Evolutionary conservation across 2,329 filamentous ascomycete species (phyloP).

Genomic region (Venturia effusa): DNA sequence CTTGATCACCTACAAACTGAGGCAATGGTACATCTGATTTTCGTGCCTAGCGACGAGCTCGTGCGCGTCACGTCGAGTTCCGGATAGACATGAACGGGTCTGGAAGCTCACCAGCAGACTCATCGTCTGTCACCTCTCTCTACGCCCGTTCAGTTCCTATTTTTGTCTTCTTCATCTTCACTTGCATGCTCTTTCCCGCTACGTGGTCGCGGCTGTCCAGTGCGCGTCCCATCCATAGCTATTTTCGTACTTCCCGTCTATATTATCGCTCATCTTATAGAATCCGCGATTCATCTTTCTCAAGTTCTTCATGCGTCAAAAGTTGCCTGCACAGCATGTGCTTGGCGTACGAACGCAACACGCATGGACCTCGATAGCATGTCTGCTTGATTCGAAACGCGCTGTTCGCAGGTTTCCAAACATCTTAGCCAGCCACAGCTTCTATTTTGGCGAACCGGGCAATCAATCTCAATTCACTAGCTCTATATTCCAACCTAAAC

Average conservation of each 20-base stretch:
- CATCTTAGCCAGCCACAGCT: neutral
- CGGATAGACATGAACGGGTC: neutral
- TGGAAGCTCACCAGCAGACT: neutral
- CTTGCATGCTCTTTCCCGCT: neutral
- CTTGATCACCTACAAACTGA: neutral
- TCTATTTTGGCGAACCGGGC: neutral
- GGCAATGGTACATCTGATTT: neutral
- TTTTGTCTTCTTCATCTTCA: neutral
- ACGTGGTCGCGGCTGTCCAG: neutral
- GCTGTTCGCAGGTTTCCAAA: conserved; percentile 4
- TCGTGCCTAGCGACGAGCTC: neutral
- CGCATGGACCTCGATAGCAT: neutral
- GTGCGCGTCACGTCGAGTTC: neutral
- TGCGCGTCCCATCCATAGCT: neutral
- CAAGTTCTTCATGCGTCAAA: conserved; percentile 3
- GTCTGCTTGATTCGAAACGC: conserved; percentile 1
- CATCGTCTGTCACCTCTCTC: neutral
- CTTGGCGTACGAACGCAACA: neutral
- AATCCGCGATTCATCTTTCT: neutral
- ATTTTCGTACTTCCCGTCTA: neutral
- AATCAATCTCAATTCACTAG: conserved; percentile 1
- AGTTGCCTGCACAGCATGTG: neutral
- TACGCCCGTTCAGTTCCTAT: neutral
- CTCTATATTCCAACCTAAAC: neutral
- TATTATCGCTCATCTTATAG: neutral